These are phyloP conservation scores for Lanmaoa pseudosensibilis DNA, from an alignment of 768 basidiomycete genomes.

Conservation along the genomic window DNA sequence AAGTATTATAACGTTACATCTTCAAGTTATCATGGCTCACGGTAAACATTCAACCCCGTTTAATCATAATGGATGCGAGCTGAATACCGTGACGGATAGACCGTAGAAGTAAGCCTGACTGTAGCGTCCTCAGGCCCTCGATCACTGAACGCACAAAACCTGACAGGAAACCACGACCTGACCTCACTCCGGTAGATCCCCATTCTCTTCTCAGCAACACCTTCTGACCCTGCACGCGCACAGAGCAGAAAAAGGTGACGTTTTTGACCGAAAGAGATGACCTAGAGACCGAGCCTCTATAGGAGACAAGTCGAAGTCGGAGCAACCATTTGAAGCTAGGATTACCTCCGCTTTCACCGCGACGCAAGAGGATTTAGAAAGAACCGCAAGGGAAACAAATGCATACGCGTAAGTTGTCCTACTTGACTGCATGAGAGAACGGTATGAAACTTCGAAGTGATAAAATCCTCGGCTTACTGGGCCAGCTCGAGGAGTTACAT, in stretches of 20 bases:
- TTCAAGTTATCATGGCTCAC: conserved; percentile 13
- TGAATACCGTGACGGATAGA: conserved; percentile 13
- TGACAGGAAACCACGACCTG: conserved; percentile 11
- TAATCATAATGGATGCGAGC: neutral
- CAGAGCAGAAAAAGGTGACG: conserved; percentile 17
- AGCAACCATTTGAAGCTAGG: conserved; percentile 24
- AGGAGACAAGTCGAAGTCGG: conserved; percentile 14
- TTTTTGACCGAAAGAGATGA: neutral
- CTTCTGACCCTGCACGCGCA: neutral
- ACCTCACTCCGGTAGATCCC: conserved; percentile 15
- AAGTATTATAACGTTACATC: neutral
- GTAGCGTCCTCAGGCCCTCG: neutral
- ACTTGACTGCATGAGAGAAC: neutral
- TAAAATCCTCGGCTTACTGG: conserved; percentile 17
- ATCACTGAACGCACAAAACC: neutral
- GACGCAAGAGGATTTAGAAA: conserved; percentile 11
- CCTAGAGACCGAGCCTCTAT: neutral
- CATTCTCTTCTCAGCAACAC: neutral
- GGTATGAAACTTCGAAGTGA: conserved; percentile 16
- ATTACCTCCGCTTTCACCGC: conserved; percentile 18
- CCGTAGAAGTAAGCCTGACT: conserved; percentile 12
- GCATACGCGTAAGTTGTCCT: conserved; percentile 25
- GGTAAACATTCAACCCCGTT: conserved; percentile 13
- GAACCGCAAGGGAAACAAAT: conserved; percentile 27
- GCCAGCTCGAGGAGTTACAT: conserved; percentile 25